Evolutionary conservation across 2,329 filamentous ascomycete species (phyloP).

Genomic region (Hymenoscyphus linearis): DNA sequence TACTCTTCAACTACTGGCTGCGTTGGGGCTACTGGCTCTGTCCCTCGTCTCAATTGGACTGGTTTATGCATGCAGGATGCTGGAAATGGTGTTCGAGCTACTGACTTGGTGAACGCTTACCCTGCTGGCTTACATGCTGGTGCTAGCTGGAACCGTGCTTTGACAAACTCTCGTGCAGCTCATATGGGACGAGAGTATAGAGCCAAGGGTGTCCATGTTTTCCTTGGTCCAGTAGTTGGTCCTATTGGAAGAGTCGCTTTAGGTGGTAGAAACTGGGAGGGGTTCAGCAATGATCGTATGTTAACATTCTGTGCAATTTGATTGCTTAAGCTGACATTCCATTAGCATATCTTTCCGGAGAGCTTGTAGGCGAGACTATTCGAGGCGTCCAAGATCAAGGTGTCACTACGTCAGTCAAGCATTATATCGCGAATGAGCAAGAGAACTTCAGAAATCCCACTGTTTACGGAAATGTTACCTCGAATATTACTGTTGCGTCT

Average conservation of each 20-base stretch:
- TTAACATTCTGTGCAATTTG: neutral
- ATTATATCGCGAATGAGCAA: conserved; percentile 73
- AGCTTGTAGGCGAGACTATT: conserved; percentile 49
- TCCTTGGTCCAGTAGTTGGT: conserved; percentile 71
- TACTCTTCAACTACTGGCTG: conserved; percentile 33
- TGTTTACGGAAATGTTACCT: conserved; percentile 2
- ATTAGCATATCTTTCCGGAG: conserved; percentile 51
- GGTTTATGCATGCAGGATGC: conserved; percentile 25
- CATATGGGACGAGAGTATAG: neutral
- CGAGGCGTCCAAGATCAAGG: conserved; percentile 64
- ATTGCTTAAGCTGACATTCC: neutral
- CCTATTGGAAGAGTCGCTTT: conserved; percentile 57
- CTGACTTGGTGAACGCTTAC: conserved; percentile 60
- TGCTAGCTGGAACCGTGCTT: conserved; percentile 64
- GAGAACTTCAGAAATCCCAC: conserved; percentile 38
- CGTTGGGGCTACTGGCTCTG: conserved; percentile 13
- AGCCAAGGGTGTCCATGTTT: conserved; percentile 58
- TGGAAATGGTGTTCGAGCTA: conserved; percentile 24
- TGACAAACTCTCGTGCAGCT: conserved; percentile 36
- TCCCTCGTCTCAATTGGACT: conserved; percentile 19
- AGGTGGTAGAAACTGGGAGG: conserved; percentile 48
- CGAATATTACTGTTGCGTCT: conserved; percentile 39
- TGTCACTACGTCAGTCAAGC: conserved; percentile 65
- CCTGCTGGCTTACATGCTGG: conserved; percentile 46
- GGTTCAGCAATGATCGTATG: conserved; percentile 9